Base-by-base conservation (phyloP, 1,284 basidiomycete genomes). In the Abortiporus biennis region DNA sequence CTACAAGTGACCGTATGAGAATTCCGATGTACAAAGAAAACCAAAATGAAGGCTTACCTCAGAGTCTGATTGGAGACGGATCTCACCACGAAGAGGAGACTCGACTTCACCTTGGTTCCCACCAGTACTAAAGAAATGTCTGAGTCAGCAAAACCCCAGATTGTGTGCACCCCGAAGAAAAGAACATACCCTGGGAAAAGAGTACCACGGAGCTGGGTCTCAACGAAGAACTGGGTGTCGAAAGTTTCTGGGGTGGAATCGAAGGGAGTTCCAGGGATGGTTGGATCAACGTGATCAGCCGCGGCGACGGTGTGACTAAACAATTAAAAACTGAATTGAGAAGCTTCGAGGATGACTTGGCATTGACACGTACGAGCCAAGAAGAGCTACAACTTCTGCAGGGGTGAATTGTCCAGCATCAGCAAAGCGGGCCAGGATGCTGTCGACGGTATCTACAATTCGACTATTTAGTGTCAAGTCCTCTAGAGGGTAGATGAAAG, bases 51-150 rank as follows among this genome's bases (percentile, higher is more conserved):
- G 3, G 61, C 56, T 54, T 71, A 68, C 68, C 68, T 52, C 53
- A 21, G 51, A 55, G 55, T 69, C 68, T n/a, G 65, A 68, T 43
- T 64, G 62, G 16, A 70, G 57, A 37, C 68, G 64, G n/a, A 70
- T 54, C 45, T 66, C 66, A 25, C 66, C 65, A 9, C 27, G 40
- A 15, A 67, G 48, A n/a, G 66, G 61, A 8, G 65, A 65, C 46
- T 58, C 39, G 9, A 61, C 63, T 42, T 68, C 65, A 6, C 64
- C 65, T 38, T 54, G 52, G 44, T 61, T 62, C 3, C 57, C 57
- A 13, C 57, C 62, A 15, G 54, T 63, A 16, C 65, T 60, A 38
- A 23, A 38, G 17, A 6, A 30, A 5, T 9, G 11, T 9, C 19
- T 31, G n/a, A 39, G 21, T 11, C 24, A 8, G 11, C 6, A 9